Conservation (phyloP, 768 basidiomycete genomes). For the Leccinum ochraceum region DNA sequence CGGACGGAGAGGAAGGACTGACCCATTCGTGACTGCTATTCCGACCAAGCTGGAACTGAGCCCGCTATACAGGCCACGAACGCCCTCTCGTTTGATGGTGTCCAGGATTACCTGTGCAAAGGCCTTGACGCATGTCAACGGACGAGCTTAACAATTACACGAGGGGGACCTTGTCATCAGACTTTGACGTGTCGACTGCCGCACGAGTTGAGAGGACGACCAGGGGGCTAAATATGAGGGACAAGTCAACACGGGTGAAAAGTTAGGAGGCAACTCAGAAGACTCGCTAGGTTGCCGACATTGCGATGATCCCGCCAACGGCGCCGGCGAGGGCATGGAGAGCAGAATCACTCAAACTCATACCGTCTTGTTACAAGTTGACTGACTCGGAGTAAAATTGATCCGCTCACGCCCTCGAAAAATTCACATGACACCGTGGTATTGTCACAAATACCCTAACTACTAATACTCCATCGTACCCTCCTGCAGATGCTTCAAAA, state of each 20-base stretch:
- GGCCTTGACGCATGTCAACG: constrained; percentile 43
- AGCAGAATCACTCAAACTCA: constrained; percentile 62
- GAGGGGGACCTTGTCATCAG: constrained; percentile 63
- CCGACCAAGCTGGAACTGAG: constrained; percentile 83
- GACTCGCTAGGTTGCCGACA: constrained; percentile 85
- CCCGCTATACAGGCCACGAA: constrained; percentile 84
- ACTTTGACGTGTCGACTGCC: constrained; percentile 79
- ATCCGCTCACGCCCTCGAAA: background rate
- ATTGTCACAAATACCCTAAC: background rate
- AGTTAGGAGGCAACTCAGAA: background rate
- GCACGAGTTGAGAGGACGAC: constrained; percentile 92
- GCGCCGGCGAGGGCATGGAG: constrained; percentile 91
- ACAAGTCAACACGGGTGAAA: background rate
- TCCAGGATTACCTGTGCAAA: constrained; percentile 67
- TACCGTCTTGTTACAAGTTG: background rate
- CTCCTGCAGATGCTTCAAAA: constrained; percentile 50
- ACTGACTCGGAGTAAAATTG: no score
- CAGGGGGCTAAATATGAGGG: constrained; percentile 61
- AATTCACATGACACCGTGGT: constrained; percentile 19
- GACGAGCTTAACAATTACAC: background rate
- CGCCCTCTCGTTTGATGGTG: constrained; percentile 82
- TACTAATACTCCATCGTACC: constrained; percentile 19
- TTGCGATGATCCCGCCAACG: constrained; percentile 85
- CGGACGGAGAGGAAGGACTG: constrained; percentile 25
- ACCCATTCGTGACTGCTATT: constrained; percentile 94